phyloP scores from a whole-genome alignment of 2,329 filamentous ascomycete species.

The Claviceps fusiformis region DNA sequence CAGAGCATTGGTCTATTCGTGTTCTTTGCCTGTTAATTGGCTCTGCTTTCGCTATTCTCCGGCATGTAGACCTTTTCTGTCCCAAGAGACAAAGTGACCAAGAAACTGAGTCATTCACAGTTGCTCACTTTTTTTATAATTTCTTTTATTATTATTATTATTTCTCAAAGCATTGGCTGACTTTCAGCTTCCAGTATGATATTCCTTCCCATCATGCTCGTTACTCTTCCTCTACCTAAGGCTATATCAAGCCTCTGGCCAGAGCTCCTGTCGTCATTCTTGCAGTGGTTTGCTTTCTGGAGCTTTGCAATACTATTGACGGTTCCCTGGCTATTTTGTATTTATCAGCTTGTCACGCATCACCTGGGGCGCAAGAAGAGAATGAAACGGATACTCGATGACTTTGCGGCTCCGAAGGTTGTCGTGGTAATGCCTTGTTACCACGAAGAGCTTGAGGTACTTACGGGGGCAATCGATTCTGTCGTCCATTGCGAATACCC shows the following conservation, averaged over 20 bases:
- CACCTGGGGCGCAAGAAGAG: conserved; percentile 69
- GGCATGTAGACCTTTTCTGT: conserved; percentile 36
- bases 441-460: conserved; percentile 72
- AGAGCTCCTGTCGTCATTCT: conserved; percentile 46
- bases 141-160: too few species aligned
- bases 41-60: conserved; percentile 56
- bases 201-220: conserved; percentile 87
- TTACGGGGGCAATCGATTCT: conserved; percentile 78
- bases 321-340: conserved; percentile 82
- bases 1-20: conserved; percentile 73
- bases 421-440: conserved; percentile 97
- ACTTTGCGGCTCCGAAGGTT: conserved; percentile 77
- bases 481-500: conserved; percentile 92
- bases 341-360: conserved; percentile 82
- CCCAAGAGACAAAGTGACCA: background rate
- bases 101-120: background rate
- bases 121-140: background rate
- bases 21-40: conserved; percentile 66
- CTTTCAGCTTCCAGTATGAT: conserved; percentile 42
- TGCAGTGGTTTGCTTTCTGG: conserved; percentile 96
- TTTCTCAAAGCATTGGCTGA: background rate
- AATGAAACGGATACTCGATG: conserved; percentile 74
- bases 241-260: conserved; percentile 65
- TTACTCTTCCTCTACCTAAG: conserved; percentile 72
- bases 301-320: conserved; percentile 75